These are phyloP conservation scores for Fraxinus angustifolia DNA, from an alignment of 305 asterid species.

Conservation along the genomic window DNA sequence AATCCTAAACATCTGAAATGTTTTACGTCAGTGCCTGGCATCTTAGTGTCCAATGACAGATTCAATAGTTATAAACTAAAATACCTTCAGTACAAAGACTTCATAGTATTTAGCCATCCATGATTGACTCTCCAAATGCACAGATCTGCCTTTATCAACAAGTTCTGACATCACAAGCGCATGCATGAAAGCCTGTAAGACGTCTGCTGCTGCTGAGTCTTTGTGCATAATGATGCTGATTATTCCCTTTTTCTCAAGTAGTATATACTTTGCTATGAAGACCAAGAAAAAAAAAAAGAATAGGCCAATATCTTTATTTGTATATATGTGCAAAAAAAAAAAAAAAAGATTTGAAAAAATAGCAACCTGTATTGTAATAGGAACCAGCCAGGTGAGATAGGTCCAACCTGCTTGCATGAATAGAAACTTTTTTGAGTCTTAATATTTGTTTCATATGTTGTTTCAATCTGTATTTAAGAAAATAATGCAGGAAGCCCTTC, in stretches of 20 bases:
- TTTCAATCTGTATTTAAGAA: not conserved
- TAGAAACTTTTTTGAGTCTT: conserved; percentile 4
- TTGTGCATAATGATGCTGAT: conserved; percentile 60
- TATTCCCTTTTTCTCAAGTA: conserved; percentile 44
- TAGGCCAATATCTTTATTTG: conserved; percentile 15
- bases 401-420: conserved; percentile 51
- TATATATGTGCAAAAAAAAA: conserved; percentile 3
- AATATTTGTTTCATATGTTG: conserved; percentile 1
- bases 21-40: not conserved
- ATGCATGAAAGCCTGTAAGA: conserved; percentile 68
- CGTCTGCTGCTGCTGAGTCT: conserved; percentile 70
- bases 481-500: not conserved
- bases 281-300: conserved; percentile 23
- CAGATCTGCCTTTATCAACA: conserved; percentile 32
- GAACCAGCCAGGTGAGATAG: conserved; percentile 58
- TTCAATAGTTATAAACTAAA: not conserved
- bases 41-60: not conserved
- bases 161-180: conserved; percentile 66
- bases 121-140: conserved; percentile 59
- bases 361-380: conserved; percentile 61
- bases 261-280: conserved; percentile 57
- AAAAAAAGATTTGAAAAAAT: not conserved
- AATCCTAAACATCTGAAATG: not conserved
- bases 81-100: conserved; percentile 56
- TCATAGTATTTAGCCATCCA: conserved; percentile 78